These are phyloP conservation scores for Seiridium unicorne DNA, from an alignment of 2,329 filamentous ascomycete genomes.

Conservation along the genomic window DNA sequence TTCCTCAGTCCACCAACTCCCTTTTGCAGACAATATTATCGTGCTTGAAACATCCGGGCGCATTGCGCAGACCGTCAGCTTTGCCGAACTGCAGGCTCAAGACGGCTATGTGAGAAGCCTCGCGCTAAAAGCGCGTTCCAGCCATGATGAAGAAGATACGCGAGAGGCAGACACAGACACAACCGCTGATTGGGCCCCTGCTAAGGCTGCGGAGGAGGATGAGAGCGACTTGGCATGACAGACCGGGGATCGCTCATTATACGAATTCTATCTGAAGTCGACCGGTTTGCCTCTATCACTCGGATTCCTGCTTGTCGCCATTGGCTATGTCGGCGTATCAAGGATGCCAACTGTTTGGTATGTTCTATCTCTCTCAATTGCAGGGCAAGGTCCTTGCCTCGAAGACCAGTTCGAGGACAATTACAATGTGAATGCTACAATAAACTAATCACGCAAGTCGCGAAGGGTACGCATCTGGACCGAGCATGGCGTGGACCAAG, in stretches of 20 bases:
- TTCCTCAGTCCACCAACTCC: constrained; percentile 2
- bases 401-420: background rate
- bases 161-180: background rate
- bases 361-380: background rate
- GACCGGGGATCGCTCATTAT: background rate
- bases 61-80: background rate
- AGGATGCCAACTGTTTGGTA: constrained; percentile 21
- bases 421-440: background rate
- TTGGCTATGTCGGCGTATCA: constrained; percentile 9
- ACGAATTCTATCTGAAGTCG: constrained; percentile 5
- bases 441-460: background rate
- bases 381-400: background rate
- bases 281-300: background rate
- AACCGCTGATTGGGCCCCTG: background rate
- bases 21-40: constrained; percentile 1
- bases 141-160: background rate
- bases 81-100: background rate
- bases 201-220: background rate
- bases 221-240: background rate
- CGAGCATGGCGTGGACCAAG: constrained; percentile 1
- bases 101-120: background rate
- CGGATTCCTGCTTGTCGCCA: background rate
- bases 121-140: background rate
- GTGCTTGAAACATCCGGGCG: background rate
- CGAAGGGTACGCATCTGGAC: constrained; percentile 1